Evolutionary conservation across 1,284 basidiomycete genomes (phyloP).

Genomic region (Apiotrichum siamense): DNA sequence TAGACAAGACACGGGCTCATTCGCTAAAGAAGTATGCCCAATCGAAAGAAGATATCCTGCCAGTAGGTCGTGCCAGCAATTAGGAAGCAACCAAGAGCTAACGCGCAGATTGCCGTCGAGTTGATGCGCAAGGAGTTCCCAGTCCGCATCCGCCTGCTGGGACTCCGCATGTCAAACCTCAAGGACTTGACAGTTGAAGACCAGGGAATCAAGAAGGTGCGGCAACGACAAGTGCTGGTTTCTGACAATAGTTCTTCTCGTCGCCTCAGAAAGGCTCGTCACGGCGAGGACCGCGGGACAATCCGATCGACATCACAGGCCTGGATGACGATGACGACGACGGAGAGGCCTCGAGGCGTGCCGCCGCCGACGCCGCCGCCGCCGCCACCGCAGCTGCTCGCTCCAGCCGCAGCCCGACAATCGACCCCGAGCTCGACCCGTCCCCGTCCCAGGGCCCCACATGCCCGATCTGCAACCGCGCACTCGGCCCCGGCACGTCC

Average conservation of each 20-base stretch:
- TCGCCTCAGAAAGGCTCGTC: neutral
- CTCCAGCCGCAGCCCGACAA: too few species aligned
- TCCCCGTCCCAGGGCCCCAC: constrained; percentile 19
- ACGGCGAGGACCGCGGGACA: neutral
- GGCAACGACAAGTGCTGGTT: constrained; percentile 1
- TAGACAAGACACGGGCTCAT: constrained; percentile 77
- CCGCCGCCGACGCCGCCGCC: too few species aligned
- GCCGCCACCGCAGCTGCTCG: too few species aligned
- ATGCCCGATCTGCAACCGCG: constrained; percentile 40
- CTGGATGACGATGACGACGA: constrained; percentile 18
- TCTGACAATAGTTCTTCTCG: constrained; percentile 35
- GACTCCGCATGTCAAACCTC: constrained; percentile 73
- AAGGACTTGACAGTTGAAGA: constrained; percentile 58
- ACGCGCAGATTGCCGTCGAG: constrained; percentile 64
- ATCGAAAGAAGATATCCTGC: constrained; percentile 69
- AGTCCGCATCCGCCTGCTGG: constrained; percentile 68
- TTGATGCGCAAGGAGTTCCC: constrained; percentile 74
- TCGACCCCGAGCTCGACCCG: constrained; percentile 9
- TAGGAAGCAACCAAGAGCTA: too few species aligned
- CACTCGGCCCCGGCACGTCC: constrained; percentile 27
- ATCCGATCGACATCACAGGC: constrained; percentile 7
- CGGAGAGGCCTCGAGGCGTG: too few species aligned
- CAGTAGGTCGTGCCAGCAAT: constrained; percentile 50
- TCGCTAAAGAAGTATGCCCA: constrained; percentile 67
- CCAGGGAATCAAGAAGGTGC: constrained; percentile 36